phyloP scores from a whole-genome alignment of 73 alveolate genomes.

The Effrenium voratum region DNA sequence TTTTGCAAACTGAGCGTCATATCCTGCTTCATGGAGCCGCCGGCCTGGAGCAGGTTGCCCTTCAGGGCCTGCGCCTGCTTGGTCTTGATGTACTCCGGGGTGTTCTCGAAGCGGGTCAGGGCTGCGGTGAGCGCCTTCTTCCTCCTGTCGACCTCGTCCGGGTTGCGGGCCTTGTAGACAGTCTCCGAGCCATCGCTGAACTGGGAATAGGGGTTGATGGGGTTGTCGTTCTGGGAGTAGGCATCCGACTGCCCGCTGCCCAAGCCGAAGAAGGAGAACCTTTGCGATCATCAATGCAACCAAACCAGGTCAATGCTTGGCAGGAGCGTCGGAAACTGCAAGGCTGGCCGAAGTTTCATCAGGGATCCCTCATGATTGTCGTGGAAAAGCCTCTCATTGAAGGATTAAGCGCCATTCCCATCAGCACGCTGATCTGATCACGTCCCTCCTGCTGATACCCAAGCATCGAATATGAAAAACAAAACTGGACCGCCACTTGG shows the following conservation, averaged over 20 bases:
- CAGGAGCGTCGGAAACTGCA: conserved; percentile 38
- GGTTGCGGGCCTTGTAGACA: conserved; percentile 54
- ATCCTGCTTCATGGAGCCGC: conserved; percentile 39
- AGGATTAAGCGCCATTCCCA: no score
- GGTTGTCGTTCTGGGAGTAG: conserved; percentile 92
- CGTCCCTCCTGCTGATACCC: no score
- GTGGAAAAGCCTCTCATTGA: no score
- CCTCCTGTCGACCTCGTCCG: conserved; percentile 54
- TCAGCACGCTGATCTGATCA: no score
- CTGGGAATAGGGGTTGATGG: conserved; percentile 90
- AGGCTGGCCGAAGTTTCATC: neutral
- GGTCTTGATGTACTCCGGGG: conserved; percentile 71
- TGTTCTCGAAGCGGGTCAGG: conserved; percentile 49
- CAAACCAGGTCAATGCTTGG: no score
- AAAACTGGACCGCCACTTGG: neutral
- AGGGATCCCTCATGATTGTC: neutral
- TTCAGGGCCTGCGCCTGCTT: conserved; percentile 78
- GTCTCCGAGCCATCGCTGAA: conserved; percentile 43
- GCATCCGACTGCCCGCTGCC: conserved; percentile 64
- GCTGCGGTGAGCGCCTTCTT: conserved; percentile 43
- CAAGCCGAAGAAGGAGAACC: conserved; percentile 50
- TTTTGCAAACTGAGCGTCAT: no score
- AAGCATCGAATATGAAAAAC: neutral
- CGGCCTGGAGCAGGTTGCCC: no score
- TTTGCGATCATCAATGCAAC: no score